phyloP scores from a whole-genome alignment of 2,329 filamentous ascomycete species.

The Colletotrichum cereale region DNA sequence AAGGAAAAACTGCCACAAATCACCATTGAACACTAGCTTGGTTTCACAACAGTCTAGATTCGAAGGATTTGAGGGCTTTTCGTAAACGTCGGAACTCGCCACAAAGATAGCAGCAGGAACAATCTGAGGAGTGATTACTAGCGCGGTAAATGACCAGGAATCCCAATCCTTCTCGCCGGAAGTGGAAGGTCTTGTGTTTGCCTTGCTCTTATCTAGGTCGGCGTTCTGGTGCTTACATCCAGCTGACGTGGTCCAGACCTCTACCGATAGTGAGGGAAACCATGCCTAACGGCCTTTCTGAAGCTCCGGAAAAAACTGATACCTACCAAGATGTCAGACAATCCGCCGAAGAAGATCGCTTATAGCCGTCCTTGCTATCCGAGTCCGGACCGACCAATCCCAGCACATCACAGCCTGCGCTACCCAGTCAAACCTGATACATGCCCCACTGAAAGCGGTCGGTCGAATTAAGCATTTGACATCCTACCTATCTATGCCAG shows the following conservation, averaged over 20 bases:
- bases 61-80: background rate
- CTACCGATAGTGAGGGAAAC: background rate
- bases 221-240: background rate
- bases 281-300: background rate
- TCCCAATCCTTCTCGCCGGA: slow-evolving; percentile 14
- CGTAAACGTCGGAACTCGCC: background rate
- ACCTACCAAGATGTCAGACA: background rate
- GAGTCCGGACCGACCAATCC: background rate
- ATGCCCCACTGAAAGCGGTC: too few relatives aligned
- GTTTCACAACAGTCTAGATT: background rate
- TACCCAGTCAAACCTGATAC: background rate
- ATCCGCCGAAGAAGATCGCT: background rate
- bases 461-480: slow-evolving; percentile 2
- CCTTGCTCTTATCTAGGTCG: slow-evolving; percentile 11
- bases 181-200: slow-evolving; percentile 27
- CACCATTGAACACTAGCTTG: too few relatives aligned
- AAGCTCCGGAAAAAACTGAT: background rate
- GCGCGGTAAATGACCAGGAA: too few relatives aligned
- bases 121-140: too few relatives aligned
- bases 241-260: background rate
- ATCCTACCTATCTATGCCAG: background rate
- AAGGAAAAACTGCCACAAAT: background rate
- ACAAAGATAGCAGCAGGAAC: background rate
- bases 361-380: background rate
- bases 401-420: background rate